Evolutionary conservation across 306 rosid species (phyloP).

Genomic region (Albizia julibrissin): DNA sequence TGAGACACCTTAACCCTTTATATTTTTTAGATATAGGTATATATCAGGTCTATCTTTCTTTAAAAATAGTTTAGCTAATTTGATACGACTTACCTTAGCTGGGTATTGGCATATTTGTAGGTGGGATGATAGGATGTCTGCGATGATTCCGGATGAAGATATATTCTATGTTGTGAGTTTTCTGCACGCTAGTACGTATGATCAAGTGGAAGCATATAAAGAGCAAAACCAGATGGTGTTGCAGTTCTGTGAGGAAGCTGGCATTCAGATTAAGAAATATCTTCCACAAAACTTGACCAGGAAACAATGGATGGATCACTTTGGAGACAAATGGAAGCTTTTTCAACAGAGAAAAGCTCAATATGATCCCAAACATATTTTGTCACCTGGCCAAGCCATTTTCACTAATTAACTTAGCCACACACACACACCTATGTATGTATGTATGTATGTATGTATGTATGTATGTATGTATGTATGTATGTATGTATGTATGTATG

Average conservation of each 20-base stretch:
- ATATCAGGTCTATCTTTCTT: too few relatives aligned
- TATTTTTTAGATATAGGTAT: too few relatives aligned
- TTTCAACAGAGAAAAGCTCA: conserved; percentile 47
- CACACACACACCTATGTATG: too few relatives aligned
- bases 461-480: background rate
- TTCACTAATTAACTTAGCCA: conserved; percentile 31
- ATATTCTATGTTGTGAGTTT: conserved; percentile 56
- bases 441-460: background rate
- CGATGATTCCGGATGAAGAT: conserved; percentile 65
- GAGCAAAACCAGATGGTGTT: conserved; percentile 50
- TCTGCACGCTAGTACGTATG: conserved; percentile 42
- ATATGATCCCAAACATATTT: conserved; percentile 69
- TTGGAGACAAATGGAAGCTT: conserved; percentile 65
- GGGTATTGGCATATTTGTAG: conserved; percentile 29
- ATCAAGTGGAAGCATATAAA: conserved; percentile 37
- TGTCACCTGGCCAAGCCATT: conserved; percentile 84
- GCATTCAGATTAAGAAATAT: conserved; percentile 58
- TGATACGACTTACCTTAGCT: too few relatives aligned
- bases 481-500: background rate
- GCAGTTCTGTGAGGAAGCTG: conserved; percentile 45
- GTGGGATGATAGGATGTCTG: conserved; percentile 78
- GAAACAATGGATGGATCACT: conserved; percentile 60
- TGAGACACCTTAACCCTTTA: too few relatives aligned
- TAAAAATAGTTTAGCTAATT: too few relatives aligned
- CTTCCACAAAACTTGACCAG: conserved; percentile 52